Evolutionary conservation across 2,329 filamentous ascomycete genomes (phyloP), one percentile per base, ranked within the genome.

Genomic region (Akanthomyces dipterigenus): DNA sequence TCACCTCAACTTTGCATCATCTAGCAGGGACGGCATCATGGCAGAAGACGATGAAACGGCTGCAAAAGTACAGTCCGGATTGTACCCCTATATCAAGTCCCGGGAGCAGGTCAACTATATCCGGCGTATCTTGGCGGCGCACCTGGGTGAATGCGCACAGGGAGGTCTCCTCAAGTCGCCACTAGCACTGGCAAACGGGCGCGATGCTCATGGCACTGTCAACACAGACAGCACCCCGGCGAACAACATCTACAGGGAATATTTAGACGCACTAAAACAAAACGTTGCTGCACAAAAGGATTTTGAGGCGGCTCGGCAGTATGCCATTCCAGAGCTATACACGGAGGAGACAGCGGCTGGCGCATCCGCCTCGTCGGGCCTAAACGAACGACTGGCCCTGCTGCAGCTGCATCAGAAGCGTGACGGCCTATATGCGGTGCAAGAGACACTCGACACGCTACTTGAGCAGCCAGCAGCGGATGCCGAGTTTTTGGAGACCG

Each of bases 61-160:
- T 60, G 68, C 74, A 53, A 71, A 71, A 38, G 70, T 82, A 38
- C 76, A 79, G 60, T 71, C 73, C 45, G 73, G 71, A 20, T 75
- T 88, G 24, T 73, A 38, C 38, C 79, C 81, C 5, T 85, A 79
- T 63, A 75, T 87, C 61, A 83, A 82, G 56, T 78, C 81, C 31
- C 78, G 83, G 28, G 82, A 86, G 62, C 82, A 88, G 65, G 77
- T 80, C 54, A 75, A 79, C 40, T 80, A 81, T 51, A 82, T 88
- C 61, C 78, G 82, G 64, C 81, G 80, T 55, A 73, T 85, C 34
- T 68, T 86, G 50, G 78, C 82, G 46, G 76, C 81, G 22, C 78
- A 86, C 64, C 73, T 88, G 5, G 78, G 77, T 31, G 76, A 79
- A 24, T 78, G 75, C 64, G 68, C 81, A 20, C 72, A 77, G 18